Percentiles rank a stretch among this genome's conserved stretches.
Evolutionary conservation across 2,329 filamentous ascomycete species (phyloP).

Genomic region (Aspergillus ruber): DNA sequence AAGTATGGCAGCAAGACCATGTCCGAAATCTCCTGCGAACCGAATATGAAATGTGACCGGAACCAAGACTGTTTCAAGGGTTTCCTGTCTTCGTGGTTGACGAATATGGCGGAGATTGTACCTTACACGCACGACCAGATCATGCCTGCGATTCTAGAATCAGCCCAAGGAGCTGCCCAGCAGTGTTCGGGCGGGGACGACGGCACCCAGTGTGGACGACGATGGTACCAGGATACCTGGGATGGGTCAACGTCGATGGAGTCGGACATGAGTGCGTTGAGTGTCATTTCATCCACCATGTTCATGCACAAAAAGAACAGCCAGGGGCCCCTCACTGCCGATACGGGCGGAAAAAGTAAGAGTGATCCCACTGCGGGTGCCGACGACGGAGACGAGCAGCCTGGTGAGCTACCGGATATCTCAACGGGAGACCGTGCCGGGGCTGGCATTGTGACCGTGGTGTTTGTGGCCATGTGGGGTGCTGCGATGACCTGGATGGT

Average conservation of each 20-base stretch:
- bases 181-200: constrained; percentile 57
- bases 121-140: constrained; percentile 53
- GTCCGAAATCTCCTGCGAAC: constrained; percentile 63
- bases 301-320: constrained; percentile 19
- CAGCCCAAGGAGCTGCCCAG: constrained; percentile 54
- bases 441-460: constrained; percentile 28
- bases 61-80: constrained; percentile 72
- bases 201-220: constrained; percentile 50
- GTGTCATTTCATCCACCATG: constrained; percentile 27
- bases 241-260: constrained; percentile 34
- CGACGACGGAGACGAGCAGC: constrained; percentile 7
- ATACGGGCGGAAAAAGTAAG: constrained; percentile 54
- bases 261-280: constrained; percentile 37
- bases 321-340: constrained; percentile 36
- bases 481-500: constrained; percentile 26
- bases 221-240: constrained; percentile 34
- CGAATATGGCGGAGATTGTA: constrained; percentile 55
- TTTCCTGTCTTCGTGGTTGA: constrained; percentile 62
- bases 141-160: constrained; percentile 52
- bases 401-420: constrained; percentile 15
- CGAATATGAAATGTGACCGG: constrained; percentile 54
- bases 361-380: constrained; percentile 41
- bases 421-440: constrained; percentile 32
- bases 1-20: constrained; percentile 48
- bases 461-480: constrained; percentile 23